Evolutionary conservation across 345 rosid genomes (phyloP).

Genomic region (Syzygium oleosum): DNA sequence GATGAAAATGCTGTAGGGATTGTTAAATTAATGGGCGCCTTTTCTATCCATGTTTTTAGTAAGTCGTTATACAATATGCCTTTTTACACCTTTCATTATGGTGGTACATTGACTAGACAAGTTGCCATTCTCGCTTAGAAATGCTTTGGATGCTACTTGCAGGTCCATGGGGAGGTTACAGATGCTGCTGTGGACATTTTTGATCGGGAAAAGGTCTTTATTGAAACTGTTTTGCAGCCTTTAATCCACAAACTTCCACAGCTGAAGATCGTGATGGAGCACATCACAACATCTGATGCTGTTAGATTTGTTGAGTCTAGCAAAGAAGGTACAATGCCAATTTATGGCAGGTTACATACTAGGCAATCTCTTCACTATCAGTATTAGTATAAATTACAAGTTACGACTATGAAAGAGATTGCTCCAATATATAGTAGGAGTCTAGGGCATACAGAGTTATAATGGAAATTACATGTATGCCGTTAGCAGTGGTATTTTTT

Average conservation of each 20-base stretch:
- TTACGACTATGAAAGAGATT: no score
- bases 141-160: slow-evolving; percentile 1
- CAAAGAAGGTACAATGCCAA: slow-evolving; percentile 38
- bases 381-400: no score
- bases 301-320: slow-evolving; percentile 78
- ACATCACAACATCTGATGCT: slow-evolving; percentile 85
- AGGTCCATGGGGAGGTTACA: slow-evolving; percentile 99
- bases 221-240: slow-evolving; percentile 70
- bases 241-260: slow-evolving; percentile 60
- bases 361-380: no score
- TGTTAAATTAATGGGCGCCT: background rate
- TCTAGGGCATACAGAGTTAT: no score
- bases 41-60: background rate
- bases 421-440: no score
- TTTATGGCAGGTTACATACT: background rate
- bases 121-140: background rate
- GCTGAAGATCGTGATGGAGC: slow-evolving; percentile 88
- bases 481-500: no score
- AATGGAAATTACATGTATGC: no score
- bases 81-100: background rate
- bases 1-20: background rate
- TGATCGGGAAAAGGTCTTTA: slow-evolving; percentile 89
- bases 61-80: background rate
- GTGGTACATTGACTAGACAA: background rate
- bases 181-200: slow-evolving; percentile 71